Conservation (phyloP, 345 rosid genomes). For the Eucalyptus albens region DNA sequence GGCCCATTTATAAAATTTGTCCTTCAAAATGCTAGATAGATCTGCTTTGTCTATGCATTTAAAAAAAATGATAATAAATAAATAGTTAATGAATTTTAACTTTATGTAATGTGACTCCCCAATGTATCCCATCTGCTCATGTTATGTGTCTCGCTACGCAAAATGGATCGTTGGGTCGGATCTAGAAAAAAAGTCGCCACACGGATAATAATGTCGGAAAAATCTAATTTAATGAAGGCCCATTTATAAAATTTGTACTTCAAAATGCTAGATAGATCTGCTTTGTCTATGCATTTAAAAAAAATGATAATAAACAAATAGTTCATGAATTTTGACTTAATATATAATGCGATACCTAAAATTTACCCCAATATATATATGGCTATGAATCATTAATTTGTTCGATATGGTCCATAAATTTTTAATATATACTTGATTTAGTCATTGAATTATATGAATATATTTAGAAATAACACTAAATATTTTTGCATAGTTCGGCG, state of each 20-base stretch:
- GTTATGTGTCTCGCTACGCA: background rate
- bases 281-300: background rate
- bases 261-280: no score
- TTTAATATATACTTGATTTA: rapidly evolving
- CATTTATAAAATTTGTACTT: background rate
- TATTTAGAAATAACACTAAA: no score
- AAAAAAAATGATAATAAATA: no score
- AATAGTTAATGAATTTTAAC: no score
- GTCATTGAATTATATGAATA: no score
- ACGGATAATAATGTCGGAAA: background rate
- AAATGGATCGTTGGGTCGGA: background rate
- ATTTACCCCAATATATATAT: no score
- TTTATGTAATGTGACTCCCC: background rate
- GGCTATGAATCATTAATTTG: no score
- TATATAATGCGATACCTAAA: no score
- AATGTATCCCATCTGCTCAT: background rate
- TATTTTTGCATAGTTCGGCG: rapidly evolving
- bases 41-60: background rate
- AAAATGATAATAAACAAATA: no score
- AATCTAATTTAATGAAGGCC: background rate
- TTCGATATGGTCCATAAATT: no score
- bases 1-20: background rate
- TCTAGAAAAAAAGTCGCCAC: background rate
- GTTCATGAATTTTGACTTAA: no score
- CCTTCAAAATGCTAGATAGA: background rate